Percentiles rank a stretch among this genome's conserved stretches.
Evolutionary conservation across 2,329 filamentous ascomycete species (phyloP).

Genomic region (Claviceps sp.): DNA sequence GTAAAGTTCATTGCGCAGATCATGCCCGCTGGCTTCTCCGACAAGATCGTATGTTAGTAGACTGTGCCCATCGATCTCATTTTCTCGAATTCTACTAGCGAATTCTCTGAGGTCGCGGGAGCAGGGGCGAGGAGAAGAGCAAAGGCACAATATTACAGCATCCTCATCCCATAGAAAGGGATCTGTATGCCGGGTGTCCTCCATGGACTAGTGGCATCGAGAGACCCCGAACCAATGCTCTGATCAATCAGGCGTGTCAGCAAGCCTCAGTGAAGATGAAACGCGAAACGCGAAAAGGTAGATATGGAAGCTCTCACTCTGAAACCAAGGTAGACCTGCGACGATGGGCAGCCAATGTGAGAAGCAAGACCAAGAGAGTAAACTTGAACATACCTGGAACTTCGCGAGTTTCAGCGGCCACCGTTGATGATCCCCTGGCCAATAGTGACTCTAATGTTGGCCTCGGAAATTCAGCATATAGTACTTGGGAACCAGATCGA

Average conservation of each 20-base stretch:
- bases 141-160: constrained; percentile 53
- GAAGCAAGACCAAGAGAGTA: not conserved
- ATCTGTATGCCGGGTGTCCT: constrained; percentile 31
- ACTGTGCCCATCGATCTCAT: constrained; percentile 52
- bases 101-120: constrained; percentile 35
- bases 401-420: not conserved
- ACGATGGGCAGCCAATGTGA: no score
- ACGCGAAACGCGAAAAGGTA: not conserved
- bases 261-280: not conserved
- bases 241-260: not conserved
- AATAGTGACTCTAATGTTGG: not conserved
- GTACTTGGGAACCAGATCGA: not conserved
- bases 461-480: not conserved
- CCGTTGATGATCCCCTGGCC: not conserved
- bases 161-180: constrained; percentile 64
- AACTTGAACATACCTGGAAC: constrained; percentile 1
- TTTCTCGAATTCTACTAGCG: constrained; percentile 40
- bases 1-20: constrained; percentile 32
- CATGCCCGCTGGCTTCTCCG: constrained; percentile 14
- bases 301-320: not conserved
- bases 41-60: constrained; percentile 45
- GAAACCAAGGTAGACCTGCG: no score
- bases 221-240: not conserved
- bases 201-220: constrained; percentile 13
- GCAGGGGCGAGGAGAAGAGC: constrained; percentile 38